A percentile compares a stretch with the other conserved stretches of the same genome.
phyloP scores from a whole-genome alignment of 495 filamentous ascomycete genomes.

The Neurospora pannonica region DNA sequence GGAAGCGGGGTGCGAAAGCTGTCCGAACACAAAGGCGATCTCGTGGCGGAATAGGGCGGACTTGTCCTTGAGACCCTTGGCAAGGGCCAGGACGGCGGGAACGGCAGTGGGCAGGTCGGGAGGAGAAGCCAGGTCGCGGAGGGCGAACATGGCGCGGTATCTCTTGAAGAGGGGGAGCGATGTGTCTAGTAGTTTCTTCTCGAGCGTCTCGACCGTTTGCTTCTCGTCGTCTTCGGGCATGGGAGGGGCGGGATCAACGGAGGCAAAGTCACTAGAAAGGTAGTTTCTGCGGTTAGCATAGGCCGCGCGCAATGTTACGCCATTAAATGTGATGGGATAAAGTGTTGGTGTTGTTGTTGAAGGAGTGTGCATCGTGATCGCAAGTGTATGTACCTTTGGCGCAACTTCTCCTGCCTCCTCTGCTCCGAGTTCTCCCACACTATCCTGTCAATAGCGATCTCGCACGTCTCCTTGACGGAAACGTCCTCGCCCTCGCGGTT shows the following conservation, averaged over 20 bases:
- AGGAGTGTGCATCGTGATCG: not conserved
- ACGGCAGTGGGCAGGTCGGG: slow-evolving; percentile 81
- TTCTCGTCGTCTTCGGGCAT: slow-evolving; percentile 52
- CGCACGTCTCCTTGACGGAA: slow-evolving; percentile 90
- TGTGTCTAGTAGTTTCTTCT: slow-evolving; percentile 68
- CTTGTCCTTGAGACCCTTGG: slow-evolving; percentile 75
- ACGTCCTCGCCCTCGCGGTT: slow-evolving; percentile 62
- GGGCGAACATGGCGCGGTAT: slow-evolving; percentile 96
- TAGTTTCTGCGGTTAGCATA: not conserved
- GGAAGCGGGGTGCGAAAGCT: slow-evolving; percentile 89
- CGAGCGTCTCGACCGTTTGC: slow-evolving; percentile 62
- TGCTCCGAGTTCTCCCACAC: slow-evolving; percentile 79
- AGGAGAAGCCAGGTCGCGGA: slow-evolving; percentile 86
- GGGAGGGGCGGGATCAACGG: slow-evolving; percentile 91
- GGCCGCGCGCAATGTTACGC: not conserved
- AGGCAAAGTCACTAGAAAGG: slow-evolving; percentile 70
- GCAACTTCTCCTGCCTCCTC: slow-evolving; percentile 61
- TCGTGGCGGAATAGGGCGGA: slow-evolving; percentile 97
- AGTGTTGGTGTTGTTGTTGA: not conserved
- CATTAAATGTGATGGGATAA: not conserved
- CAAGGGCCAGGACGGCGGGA: slow-evolving; percentile 72
- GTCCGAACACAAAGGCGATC: slow-evolving; percentile 96
- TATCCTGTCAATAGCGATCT: slow-evolving; percentile 89
- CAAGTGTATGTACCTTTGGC: slow-evolving; percentile 52
- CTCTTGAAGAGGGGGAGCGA: slow-evolving; percentile 74